Base-by-base conservation (phyloP, 148 eudicot species). In the Tetragonia tetragonoides region DNA sequence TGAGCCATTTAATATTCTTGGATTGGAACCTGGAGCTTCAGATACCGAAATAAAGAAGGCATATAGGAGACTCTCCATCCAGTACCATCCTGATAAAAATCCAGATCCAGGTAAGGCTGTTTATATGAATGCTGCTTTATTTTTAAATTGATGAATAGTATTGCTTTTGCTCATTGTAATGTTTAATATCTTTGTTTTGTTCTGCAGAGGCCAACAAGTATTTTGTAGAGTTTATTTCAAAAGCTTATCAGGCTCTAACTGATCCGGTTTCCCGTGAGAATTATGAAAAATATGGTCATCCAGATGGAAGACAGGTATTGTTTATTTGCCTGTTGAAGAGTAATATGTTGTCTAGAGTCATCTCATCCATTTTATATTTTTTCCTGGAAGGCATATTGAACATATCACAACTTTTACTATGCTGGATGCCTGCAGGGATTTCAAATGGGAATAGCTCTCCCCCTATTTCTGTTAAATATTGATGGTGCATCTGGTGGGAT, bases 81-180 rank as follows among this genome's bases (percentile, higher is more conserved):
- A 87, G 78, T 95, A 95, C 80, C 99, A 95, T 77, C 99, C 99
- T 72, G 99, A 95, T 90, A 95, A 95, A 83, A 95, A 95, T 83
- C 99, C 99, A 21, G 99, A 95, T 82, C 99, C 97, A 90, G 99
- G 99, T 95, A 83, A 78, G 68, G 83, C 75, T 77, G 70, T 79
- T 83, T 78, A 15, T 64, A 23, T 69, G 39, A 62, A 63, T 62
- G 70, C 28, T 21, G 15, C 11, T 28, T n/a, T n/a, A 24, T 54
- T 23, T 41, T 64, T 10, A 57, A 40, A 6, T 69, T 59, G 28
- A 39, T 68, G 39, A n/a, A 42, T 73, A 47, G 20, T 46, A n/a
- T 34, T 71, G n/a, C 39, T 3, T 68, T 10, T 61, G 34, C n/a
- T 59, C 39, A 15, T 66, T 53, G 17, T 76, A 47, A 37, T 76